These are phyloP conservation scores for Carpinus fangiana DNA, from an alignment of 306 rosid species.

Conservation along the genomic window DNA sequence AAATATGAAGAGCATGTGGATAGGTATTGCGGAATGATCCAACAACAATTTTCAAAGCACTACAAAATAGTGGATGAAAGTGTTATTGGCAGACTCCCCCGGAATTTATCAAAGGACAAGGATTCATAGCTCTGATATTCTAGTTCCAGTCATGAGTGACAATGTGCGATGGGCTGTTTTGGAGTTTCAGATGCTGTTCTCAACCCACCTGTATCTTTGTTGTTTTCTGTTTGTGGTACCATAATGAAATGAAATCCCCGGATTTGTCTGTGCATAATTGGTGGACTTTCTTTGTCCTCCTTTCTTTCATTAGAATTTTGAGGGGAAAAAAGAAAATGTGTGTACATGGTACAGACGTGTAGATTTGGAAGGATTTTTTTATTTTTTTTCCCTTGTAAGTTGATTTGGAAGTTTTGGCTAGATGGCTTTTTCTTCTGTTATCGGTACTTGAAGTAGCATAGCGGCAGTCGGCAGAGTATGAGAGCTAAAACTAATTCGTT, in stretches of 20 bases:
- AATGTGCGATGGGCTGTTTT: background rate
- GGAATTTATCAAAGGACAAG: constrained; percentile 61
- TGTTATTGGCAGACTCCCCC: constrained; percentile 69
- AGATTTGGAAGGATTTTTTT: too few relatives aligned
- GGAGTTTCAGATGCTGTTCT: constrained; percentile 1
- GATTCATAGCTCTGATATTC: constrained; percentile 38
- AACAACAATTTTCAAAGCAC: constrained; percentile 74
- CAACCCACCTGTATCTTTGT: background rate
- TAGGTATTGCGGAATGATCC: constrained; percentile 58
- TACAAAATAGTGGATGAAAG: constrained; percentile 78
- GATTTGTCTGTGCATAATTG: background rate
- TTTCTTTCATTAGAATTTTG: background rate
- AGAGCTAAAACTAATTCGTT: too few relatives aligned
- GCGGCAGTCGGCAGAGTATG: too few relatives aligned
- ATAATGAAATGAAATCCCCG: background rate
- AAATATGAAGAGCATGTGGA: constrained; percentile 55
- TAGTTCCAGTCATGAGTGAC: background rate
- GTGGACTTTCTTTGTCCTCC: background rate
- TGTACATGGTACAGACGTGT: too few relatives aligned
- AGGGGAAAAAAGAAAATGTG: background rate
- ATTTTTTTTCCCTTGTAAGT: too few relatives aligned
- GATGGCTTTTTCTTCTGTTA: too few relatives aligned
- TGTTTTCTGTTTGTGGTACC: background rate
- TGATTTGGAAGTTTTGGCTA: too few relatives aligned
- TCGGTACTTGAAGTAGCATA: too few relatives aligned